These are phyloP conservation scores for Ascoidea rubescens DNA, from an alignment of 805 yeast species.

Conservation along the genomic window DNA sequence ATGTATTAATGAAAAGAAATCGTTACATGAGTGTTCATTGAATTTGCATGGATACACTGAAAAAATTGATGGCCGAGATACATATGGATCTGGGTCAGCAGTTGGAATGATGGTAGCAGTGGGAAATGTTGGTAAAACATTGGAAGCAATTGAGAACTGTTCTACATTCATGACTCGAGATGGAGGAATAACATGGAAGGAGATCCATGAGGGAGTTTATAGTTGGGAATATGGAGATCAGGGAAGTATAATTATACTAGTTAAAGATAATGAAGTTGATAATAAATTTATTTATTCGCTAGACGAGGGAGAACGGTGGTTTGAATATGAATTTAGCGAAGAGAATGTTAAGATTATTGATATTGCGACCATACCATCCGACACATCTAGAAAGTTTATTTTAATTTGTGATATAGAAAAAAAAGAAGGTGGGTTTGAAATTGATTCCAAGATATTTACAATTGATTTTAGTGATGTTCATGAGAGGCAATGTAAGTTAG, in stretches of 20 bases:
- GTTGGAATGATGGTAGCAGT: constrained; percentile 79
- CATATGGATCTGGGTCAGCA: constrained; percentile 80
- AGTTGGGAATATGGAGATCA: constrained; percentile 97
- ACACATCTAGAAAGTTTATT: constrained; percentile 64
- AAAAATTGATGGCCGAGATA: constrained; percentile 68
- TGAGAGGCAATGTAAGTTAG: constrained; percentile 40
- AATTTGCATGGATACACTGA: constrained; percentile 88
- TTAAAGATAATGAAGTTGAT: constrained; percentile 43
- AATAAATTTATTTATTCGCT: constrained; percentile 48
- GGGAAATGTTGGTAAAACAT: constrained; percentile 74
- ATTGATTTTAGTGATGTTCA: constrained; percentile 44
- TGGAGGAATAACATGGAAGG: constrained; percentile 85
- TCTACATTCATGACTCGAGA: constrained; percentile 74
- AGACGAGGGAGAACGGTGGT: constrained; percentile 76
- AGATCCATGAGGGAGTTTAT: constrained; percentile 54
- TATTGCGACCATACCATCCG: constrained; percentile 82
- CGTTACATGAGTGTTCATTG: constrained; percentile 55
- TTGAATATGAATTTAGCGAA: constrained; percentile 45
- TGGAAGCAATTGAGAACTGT: constrained; percentile 35
- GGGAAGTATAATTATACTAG: constrained; percentile 74
- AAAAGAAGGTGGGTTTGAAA: constrained; percentile 18
- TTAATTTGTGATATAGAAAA: constrained; percentile 39
- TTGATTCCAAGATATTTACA: constrained; percentile 29
- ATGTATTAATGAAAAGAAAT: constrained; percentile 32
- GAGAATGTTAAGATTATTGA: constrained; percentile 46